Conservation (phyloP, 352 stramenopile genomes). For the Phytophthora fragariae region DNA sequence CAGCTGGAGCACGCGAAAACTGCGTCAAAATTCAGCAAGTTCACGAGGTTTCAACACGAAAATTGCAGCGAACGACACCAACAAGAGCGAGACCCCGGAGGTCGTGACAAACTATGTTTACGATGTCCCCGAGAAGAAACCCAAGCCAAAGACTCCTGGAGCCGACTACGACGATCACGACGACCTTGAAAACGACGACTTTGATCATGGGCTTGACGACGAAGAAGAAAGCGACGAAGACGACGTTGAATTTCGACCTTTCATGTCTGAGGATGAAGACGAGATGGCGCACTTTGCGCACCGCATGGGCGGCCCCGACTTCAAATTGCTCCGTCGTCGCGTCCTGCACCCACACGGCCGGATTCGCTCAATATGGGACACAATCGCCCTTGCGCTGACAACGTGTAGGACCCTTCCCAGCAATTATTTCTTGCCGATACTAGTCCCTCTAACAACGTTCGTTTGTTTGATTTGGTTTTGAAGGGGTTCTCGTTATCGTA, state of each 20-base stretch:
- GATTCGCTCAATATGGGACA: slow-evolving; percentile 66
- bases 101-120: slow-evolving; percentile 44
- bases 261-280: slow-evolving; percentile 57
- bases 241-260: slow-evolving; percentile 18
- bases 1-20: slow-evolving; percentile 9
- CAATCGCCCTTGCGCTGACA: slow-evolving; percentile 58
- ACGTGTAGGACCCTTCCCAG: slow-evolving; percentile 51
- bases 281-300: slow-evolving; percentile 77
- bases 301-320: slow-evolving; percentile 48
- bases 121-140: slow-evolving; percentile 38
- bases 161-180: slow-evolving; percentile 29
- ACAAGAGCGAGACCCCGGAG: slow-evolving; percentile 29
- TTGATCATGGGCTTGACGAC: slow-evolving; percentile 23
- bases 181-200: slow-evolving; percentile 19
- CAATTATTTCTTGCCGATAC: not conserved
- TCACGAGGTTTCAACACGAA: slow-evolving; percentile 21
- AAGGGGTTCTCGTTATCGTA: slow-evolving; percentile 69
- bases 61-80: slow-evolving; percentile 8
- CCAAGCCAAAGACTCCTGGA: slow-evolving; percentile 9
- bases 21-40: slow-evolving; percentile 3
- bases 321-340: slow-evolving; percentile 52
- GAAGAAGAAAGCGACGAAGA: slow-evolving; percentile 21
- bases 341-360: slow-evolving; percentile 77
- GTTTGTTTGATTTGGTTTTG: not conserved
- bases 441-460: not conserved